phyloP scores from a whole-genome alignment of 352 stramenopile genomes.

The Pythium grandisporangium region DNA sequence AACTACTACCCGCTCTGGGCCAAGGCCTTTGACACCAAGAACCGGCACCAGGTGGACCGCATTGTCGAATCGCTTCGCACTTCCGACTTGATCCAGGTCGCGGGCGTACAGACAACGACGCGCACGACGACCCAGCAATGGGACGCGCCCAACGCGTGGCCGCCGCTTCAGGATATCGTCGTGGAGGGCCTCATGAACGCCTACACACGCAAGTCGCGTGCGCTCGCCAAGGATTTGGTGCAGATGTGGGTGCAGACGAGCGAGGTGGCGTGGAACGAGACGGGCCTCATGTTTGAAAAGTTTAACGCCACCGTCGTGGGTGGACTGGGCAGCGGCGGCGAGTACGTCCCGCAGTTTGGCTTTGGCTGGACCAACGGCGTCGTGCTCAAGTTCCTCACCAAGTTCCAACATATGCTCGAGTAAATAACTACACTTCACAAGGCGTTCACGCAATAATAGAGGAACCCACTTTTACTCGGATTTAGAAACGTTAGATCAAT shows the following conservation, averaged over 20 bases:
- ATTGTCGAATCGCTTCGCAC: constrained; percentile 13
- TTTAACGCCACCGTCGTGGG: constrained; percentile 29
- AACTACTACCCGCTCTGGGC: constrained; percentile 31
- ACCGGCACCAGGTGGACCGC: not conserved
- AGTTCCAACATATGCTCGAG: constrained; percentile 3
- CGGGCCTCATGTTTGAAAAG: constrained; percentile 40
- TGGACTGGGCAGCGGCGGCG: constrained; percentile 24
- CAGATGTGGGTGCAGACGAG: constrained; percentile 15
- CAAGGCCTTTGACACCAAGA: constrained; percentile 3
- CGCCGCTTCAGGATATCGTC: constrained; percentile 27
- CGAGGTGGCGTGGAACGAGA: constrained; percentile 15
- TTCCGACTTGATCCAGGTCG: constrained; percentile 17
- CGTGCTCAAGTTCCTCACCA: constrained; percentile 35
- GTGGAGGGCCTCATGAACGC: constrained; percentile 20
- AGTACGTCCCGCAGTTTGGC: constrained; percentile 42
- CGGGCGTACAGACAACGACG: constrained; percentile 25
- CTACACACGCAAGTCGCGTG: not conserved
- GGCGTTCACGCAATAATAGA: no score
- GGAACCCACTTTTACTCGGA: no score
- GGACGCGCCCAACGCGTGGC: constrained; percentile 47
- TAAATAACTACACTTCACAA: no score
- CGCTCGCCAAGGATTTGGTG: constrained; percentile 14
- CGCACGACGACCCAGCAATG: constrained; percentile 27
- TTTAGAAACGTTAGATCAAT: no score
- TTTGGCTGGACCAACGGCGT: constrained; percentile 56